A percentile compares a stretch with the other conserved stretches of the same genome.
Conservation (phyloP, 2,329 filamentous ascomycete species). For the Colletotrichum salicis region DNA sequence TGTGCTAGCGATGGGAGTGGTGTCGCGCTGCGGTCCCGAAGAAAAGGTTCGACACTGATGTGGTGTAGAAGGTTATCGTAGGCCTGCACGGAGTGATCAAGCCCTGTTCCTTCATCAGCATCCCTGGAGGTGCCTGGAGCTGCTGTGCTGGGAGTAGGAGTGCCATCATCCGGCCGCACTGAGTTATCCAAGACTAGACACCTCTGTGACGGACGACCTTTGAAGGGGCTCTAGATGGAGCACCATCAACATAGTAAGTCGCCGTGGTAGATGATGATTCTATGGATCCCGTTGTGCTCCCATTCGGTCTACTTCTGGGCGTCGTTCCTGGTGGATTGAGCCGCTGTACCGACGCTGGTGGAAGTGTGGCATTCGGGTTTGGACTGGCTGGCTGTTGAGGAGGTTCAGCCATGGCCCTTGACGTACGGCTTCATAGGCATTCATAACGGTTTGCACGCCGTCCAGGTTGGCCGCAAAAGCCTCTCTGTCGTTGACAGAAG, state of each 20-base stretch:
- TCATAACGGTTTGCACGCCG: background rate
- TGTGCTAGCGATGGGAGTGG: background rate
- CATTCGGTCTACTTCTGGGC: background rate
- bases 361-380: background rate
- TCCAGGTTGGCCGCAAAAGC: background rate
- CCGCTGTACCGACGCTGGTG: background rate
- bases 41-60: background rate
- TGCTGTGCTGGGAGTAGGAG: background rate
- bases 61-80: background rate
- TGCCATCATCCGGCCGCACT: background rate
- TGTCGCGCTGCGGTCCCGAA: background rate
- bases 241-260: slow-evolving; percentile 22
- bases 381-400: background rate
- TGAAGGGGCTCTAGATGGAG: slow-evolving; percentile 16
- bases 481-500: background rate
- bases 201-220: slow-evolving; percentile 1
- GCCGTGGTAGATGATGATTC: background rate
- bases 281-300: background rate
- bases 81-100: background rate
- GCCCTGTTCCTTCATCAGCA: background rate
- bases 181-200: background rate
- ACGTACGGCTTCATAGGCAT: background rate
- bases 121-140: background rate
- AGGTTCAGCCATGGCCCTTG: background rate
- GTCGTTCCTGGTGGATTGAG: background rate